Base-by-base conservation (phyloP, 169 alveolate genomes). In the Eimeria acervulina region DNA sequence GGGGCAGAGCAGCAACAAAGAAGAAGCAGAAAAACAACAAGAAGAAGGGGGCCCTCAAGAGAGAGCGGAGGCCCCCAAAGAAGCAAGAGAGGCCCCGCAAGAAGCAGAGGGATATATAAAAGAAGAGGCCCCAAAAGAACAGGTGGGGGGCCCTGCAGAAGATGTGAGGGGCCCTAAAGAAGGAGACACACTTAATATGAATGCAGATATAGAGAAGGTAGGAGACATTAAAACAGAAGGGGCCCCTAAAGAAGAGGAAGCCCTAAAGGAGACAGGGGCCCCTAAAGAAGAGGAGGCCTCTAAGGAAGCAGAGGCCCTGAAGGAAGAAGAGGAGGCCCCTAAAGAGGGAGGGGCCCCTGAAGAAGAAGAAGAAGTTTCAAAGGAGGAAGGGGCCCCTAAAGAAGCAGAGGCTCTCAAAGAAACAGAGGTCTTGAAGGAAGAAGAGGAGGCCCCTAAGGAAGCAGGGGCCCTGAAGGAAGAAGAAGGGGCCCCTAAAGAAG, bases 311-410 rank as follows among this genome's bases (percentile, higher is more conserved):
- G 72, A n/a, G 72, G 72, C 72, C 78, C 78, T 26, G 15, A 66
- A 31, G 78, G 72, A 66, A 17, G 78, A 31, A 4, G 21, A 66
- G 78, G 78, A 66, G 31, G 31, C 36, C 74, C n/a, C 31, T 63
- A n/a, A 17, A 17, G 74, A 63, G 74, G 74, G n/a, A 17, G 74
- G 74, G 74, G 74, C 74, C 74, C 74, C 74, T 63, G 74, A n/a
- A 23, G 74, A 63, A 23, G 74, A 63, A 17, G 15, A n/a, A 23
- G 8, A 17, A 23, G 74, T 23, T 17, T 17, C 31, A 8, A n/a
- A 63, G 74, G 74, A 63, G 74, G 36, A 23, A 23, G 74, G 74
- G 74, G 74, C 74, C 74, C 74, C 74, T n/a, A 17, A 63, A 17
- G 74, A 63, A 63, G 74, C n/a, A n/a, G n/a, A n/a, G n/a, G n/a